Conservation (phyloP, 352 stramenopile species). For the Globisporangium uncinulatum region DNA sequence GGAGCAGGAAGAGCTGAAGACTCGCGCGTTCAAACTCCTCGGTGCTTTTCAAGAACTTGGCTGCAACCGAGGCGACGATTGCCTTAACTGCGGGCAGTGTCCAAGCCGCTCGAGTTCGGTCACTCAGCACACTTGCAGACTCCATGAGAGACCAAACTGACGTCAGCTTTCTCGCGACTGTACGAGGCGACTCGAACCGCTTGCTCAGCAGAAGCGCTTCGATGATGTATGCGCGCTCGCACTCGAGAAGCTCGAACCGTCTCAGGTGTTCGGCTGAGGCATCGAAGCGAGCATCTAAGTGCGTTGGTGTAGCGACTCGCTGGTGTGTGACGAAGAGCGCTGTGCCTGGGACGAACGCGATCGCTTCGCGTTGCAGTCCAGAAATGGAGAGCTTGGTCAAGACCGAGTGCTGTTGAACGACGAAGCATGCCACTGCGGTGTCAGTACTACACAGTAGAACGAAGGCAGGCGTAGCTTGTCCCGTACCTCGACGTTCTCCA, state of each 20-base stretch:
- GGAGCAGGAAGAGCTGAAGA: conserved; percentile 11
- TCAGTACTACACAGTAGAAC: neutral
- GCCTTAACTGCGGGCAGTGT: conserved; percentile 8
- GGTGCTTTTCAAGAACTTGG: conserved; percentile 2
- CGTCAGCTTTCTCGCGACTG: conserved; percentile 17
- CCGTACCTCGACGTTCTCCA: conserved; percentile 23
- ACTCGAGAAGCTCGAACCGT: conserved; percentile 23
- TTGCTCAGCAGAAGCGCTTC: conserved; percentile 27
- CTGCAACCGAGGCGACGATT: conserved; percentile 4
- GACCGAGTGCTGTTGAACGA: conserved; percentile 17
- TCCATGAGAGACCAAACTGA: conserved; percentile 17
- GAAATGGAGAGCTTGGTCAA: conserved; percentile 24
- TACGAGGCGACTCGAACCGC: conserved; percentile 14
- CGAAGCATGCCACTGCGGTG: neutral
- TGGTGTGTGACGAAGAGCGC: conserved; percentile 23
- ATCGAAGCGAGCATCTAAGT: neutral
- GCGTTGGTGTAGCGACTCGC: neutral
- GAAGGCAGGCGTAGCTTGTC: neutral
- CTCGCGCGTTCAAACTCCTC: conserved; percentile 13
- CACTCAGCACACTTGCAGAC: neutral
- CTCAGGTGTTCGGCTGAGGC: conserved; percentile 21
- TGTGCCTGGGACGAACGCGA: conserved; percentile 30
- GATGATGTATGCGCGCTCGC: conserved; percentile 22
- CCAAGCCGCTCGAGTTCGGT: neutral
- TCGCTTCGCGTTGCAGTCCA: conserved; percentile 22